These are phyloP conservation scores for Plantago major DNA, from an alignment of 257 asterid genomes.

Conservation along the genomic window DNA sequence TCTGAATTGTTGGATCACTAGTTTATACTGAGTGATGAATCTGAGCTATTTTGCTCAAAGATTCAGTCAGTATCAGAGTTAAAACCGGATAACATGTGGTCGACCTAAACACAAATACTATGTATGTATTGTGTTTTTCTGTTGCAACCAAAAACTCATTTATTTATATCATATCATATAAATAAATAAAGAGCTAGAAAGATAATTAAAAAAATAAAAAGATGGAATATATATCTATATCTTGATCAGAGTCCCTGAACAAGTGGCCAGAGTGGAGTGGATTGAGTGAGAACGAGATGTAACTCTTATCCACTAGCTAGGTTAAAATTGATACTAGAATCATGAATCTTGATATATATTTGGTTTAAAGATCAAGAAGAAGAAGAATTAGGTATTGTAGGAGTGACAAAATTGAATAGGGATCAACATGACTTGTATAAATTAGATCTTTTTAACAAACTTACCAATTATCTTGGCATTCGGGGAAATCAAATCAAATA, in stretches of 20 bases:
- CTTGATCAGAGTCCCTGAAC: slow-evolving; percentile 10
- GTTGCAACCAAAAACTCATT: too few relatives aligned
- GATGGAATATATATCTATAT: background rate
- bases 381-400: too few relatives aligned
- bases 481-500: too few relatives aligned
- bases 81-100: slow-evolving; percentile 15
- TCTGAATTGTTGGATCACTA: background rate
- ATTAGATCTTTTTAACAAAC: too few relatives aligned
- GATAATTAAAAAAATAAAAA: background rate
- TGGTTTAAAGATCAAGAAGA: too few relatives aligned
- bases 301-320: slow-evolving; percentile 21
- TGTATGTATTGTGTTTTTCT: too few relatives aligned
- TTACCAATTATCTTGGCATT: too few relatives aligned
- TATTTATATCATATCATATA: too few relatives aligned
- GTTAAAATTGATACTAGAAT: background rate
- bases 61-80: slow-evolving; percentile 14
- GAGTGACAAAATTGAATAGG: too few relatives aligned
- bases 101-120: too few relatives aligned
- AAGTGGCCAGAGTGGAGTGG: slow-evolving; percentile 15
- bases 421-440: too few relatives aligned
- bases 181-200: background rate
- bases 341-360: too few relatives aligned
- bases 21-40: background rate
- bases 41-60: background rate
- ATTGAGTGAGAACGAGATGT: slow-evolving; percentile 1